Base-by-base conservation (phyloP, 78 protist species). In the Polysphondylium violaceum region DNA sequence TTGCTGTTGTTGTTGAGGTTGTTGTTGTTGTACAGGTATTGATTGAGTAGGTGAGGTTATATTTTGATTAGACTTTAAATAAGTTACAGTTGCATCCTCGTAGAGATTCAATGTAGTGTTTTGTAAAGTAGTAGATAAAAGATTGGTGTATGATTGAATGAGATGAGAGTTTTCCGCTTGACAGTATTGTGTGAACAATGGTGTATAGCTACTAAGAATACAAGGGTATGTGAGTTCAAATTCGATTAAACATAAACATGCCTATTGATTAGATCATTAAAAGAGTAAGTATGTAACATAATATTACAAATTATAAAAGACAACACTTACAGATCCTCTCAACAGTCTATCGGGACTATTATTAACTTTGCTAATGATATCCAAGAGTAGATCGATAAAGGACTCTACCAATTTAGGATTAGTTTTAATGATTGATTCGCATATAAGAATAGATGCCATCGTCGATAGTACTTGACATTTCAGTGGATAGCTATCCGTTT, bases 151-250 rank as follows among this genome's bases (percentile, higher is more conserved):
- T 0, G 21, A 36, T 59, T 83, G 91, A 12, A 83, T 83, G 21
- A 83, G 38, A 69, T 83, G 91, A 11, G 91, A 58, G 29, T 69
- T 69, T 35, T 83, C 91, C 23, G 16, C 33, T 58, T 83, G 91
- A 31, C 65, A 19, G 41, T 83, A 71, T 1, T 23, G 5, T n/a
- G 40, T 56, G 27, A 83, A 14, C 9, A 68, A 25, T 40, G 78
- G 71, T 25, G 31, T 51, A 71, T 58, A 83, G 38, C 67, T n/a
- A 29, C 81, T 58, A 21, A 83, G 29, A n/a, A 83, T 40, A 59
- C 91, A 69, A 21, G 91, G 91, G 31, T 83, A 83, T 6, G 91
- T 83, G 19, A 69, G n/a, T 31, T 83, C 91, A 60, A 83, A 58
- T 58, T 83, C 91, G 47, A 83, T 35, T 31, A 83, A 65, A 83